phyloP scores from a whole-genome alignment of 257 asterid species.

The Verbena officinalis region DNA sequence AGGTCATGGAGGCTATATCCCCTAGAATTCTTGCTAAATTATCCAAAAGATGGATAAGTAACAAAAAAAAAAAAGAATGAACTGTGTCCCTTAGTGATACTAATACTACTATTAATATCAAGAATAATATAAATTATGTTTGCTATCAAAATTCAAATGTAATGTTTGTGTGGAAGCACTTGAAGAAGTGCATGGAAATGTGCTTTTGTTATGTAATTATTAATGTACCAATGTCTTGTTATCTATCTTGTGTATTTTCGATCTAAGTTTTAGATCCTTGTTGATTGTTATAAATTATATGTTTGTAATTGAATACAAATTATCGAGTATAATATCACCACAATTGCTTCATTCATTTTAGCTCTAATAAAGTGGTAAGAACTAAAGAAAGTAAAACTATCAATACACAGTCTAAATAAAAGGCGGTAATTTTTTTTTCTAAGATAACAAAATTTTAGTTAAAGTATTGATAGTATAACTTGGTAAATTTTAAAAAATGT shows the following conservation, averaged over 20 bases:
- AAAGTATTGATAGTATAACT: no score
- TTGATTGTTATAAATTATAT: no score
- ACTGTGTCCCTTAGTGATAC: constrained; percentile 5
- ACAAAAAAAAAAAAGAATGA: background rate
- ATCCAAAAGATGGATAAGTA: constrained; percentile 17
- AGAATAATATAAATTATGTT: constrained; percentile 26
- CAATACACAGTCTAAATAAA: no score
- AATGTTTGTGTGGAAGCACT: background rate
- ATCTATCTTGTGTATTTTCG: background rate
- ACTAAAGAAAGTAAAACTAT: no score
- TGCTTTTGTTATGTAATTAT: background rate
- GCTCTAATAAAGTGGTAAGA: no score
- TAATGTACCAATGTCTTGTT: constrained; percentile 17
- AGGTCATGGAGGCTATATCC: constrained; percentile 62
- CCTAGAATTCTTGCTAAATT: constrained; percentile 24
- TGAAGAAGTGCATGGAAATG: constrained; percentile 19
- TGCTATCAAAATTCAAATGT: background rate
- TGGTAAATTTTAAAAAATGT: no score
- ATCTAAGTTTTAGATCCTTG: no score
- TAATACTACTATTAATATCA: background rate
- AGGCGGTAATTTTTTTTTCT: no score
- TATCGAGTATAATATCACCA: no score
- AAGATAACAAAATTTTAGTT: no score
- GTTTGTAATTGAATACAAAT: no score
- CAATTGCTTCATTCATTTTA: no score